phyloP scores from a whole-genome alignment of 2,329 filamentous ascomycete genomes.

The Sporothrix luriei region DNA sequence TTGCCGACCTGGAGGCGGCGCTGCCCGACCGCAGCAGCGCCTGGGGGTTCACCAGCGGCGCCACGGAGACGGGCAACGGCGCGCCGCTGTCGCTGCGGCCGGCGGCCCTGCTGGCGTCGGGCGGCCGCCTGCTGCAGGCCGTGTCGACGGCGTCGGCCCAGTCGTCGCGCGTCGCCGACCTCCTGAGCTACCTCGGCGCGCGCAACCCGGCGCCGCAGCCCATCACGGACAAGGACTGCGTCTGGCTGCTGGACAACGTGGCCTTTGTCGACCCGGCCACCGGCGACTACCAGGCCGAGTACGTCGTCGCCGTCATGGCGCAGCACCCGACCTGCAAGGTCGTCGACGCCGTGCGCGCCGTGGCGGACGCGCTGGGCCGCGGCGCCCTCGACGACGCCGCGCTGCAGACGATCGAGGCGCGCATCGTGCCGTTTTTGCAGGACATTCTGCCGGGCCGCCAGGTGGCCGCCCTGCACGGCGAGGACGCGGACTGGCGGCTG shows the following conservation, averaged over 20 bases:
- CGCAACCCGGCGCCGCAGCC: constrained; percentile 61
- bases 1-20: constrained; percentile 54
- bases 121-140: neutral
- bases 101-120: neutral
- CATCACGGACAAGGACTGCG: constrained; percentile 66
- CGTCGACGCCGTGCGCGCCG: constrained; percentile 67
- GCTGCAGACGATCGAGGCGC: constrained; percentile 61
- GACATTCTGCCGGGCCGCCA: constrained; percentile 70
- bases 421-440: constrained; percentile 77
- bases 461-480: constrained; percentile 64
- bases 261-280: constrained; percentile 56
- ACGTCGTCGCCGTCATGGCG: constrained; percentile 79
- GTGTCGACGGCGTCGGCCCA: constrained; percentile 1
- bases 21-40: constrained; percentile 45
- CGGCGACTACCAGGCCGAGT: constrained; percentile 76
- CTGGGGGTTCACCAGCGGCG: constrained; percentile 36
- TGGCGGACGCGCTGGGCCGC: constrained; percentile 67
- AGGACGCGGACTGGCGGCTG: constrained; percentile 47
- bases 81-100: neutral
- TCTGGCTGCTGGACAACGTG: constrained; percentile 91
- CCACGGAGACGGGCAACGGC: no score
- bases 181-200: constrained; percentile 56
- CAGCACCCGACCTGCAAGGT: constrained; percentile 68
- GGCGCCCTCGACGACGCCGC: constrained; percentile 50
- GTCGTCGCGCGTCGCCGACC: constrained; percentile 42